Evolutionary conservation across 371 early-diverging fungal genomes (phyloP), one percentile per base, ranked within the genome.

Genomic region (Apophysomyces ossiformis): DNA sequence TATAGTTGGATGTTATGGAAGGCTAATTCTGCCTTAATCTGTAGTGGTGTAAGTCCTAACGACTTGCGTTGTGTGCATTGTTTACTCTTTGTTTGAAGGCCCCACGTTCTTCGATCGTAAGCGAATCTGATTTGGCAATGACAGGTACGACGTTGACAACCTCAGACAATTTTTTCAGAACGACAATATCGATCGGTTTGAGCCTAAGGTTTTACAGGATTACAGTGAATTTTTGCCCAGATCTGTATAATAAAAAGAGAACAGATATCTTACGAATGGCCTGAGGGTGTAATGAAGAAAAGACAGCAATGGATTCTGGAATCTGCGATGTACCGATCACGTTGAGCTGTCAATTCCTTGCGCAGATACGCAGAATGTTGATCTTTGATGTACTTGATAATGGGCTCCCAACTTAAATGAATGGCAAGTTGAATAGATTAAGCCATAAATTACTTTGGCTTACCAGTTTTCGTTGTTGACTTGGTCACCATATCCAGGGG

Each of bases 301-400:
- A 93, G 69, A 63, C 89, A 87, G 63, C 83, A 86, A 71, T 93
- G 92, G 67, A 93, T 84, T 64, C 92, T 70, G 37, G 86, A 86
- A 69, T 93, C 93, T 73, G 87, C 85, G 76, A 93, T 92, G 70
- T 85, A 83, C 37, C 89, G 84, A 57, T 91, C 91, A 64, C 93
- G 88, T 67, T 77, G 82, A 45, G 93, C 90, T 61, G 92, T 90
- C 64, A 89, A 83, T 82, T 89, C 94, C 74, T 88, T 92, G 81
- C 86, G 92, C 71, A 93, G 85, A 79, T 90, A 93, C 61, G 88
- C 85, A 46, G 89, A 88, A 78, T 92, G 92, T 78, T 93, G 93
- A 72, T 93, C 93, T 81, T 92, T 90, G 71, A 95, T 91, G 77
- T 94, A 93, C 71, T 90, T 90, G 76, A 91, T 84, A 61, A 92